Evolutionary conservation across 106 monocot genomes (phyloP).

Genomic region (Apostasia shenzhenica): DNA sequence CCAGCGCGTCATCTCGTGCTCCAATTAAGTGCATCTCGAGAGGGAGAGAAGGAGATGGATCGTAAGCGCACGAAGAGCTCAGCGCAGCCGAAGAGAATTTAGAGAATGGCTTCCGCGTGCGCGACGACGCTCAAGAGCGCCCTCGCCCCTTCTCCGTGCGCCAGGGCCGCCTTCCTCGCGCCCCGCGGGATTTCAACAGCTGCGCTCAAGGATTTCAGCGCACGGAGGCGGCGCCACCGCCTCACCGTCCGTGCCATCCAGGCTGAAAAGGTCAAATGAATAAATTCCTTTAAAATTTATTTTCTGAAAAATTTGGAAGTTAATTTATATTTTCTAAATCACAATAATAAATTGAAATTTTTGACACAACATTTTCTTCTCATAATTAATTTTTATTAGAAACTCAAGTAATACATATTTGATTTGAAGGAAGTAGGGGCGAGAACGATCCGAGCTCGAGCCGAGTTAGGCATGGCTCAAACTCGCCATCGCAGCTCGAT

Average conservation of each 20-base stretch:
- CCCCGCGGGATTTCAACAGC: constrained; percentile 62
- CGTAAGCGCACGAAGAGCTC: background rate
- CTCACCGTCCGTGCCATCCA: constrained; percentile 70
- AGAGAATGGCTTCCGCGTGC: constrained; percentile 61
- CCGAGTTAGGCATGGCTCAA: no score
- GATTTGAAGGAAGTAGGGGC: no score
- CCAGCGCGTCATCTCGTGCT: constrained; percentile 1
- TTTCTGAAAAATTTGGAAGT: no score
- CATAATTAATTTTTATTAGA: no score
- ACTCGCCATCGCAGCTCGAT: no score
- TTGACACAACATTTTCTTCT: background rate
- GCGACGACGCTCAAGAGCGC: constrained; percentile 53
- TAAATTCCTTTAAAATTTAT: no score
- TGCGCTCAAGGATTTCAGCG: constrained; percentile 27
- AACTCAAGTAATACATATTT: no score
- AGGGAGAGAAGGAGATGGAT: background rate
- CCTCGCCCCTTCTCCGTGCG: constrained; percentile 18
- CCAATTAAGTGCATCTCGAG: background rate
- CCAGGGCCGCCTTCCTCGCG: constrained; percentile 13
- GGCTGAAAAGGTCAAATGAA: constrained; percentile 59
- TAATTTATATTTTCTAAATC: no score
- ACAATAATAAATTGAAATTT: background rate
- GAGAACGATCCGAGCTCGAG: no score
- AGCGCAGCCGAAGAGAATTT: constrained; percentile 7
- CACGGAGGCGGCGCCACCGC: constrained; percentile 35